A percentile compares a stretch with the other conserved stretches of the same genome.
These are phyloP conservation scores for Dictyostelium discoideum DNA, from an alignment of 78 protist species.

Conservation along the genomic window DNA sequence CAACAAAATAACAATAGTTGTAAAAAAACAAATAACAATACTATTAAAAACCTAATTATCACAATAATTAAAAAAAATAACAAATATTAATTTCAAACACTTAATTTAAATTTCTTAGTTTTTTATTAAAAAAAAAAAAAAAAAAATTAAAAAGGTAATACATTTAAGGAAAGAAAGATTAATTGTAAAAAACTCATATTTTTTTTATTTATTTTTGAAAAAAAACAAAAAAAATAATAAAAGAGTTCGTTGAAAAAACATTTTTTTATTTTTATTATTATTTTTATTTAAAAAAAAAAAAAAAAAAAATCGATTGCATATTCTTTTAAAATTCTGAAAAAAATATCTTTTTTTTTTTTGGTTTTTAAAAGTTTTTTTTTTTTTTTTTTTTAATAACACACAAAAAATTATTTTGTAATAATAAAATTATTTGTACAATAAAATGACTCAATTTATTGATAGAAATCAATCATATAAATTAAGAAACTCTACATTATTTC, in stretches of 20 bases:
- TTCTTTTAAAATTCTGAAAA: neutral
- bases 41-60: too few relatives aligned
- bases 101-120: too few relatives aligned
- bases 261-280: neutral
- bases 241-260: neutral
- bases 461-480: slow-evolving; percentile 3
- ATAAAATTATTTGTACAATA: neutral
- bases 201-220: too few relatives aligned
- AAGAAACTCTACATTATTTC: slow-evolving; percentile 31
- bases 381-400: neutral
- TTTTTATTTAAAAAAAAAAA: too few relatives aligned
- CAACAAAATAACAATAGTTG: too few relatives aligned
- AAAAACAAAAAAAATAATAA: too few relatives aligned
- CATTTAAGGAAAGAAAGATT: too few relatives aligned
- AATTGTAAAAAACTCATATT: neutral
- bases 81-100: too few relatives aligned
- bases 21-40: too few relatives aligned
- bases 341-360: neutral
- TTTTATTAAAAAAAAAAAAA: neutral
- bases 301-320: neutral
- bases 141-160: neutral
- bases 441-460: slow-evolving; percentile 13
- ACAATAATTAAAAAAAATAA: too few relatives aligned
- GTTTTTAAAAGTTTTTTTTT: neutral
- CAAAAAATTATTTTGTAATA: neutral